phyloP scores from a whole-genome alignment of 2,329 filamentous ascomycete genomes.

The Incumbomyces delicatus region DNA sequence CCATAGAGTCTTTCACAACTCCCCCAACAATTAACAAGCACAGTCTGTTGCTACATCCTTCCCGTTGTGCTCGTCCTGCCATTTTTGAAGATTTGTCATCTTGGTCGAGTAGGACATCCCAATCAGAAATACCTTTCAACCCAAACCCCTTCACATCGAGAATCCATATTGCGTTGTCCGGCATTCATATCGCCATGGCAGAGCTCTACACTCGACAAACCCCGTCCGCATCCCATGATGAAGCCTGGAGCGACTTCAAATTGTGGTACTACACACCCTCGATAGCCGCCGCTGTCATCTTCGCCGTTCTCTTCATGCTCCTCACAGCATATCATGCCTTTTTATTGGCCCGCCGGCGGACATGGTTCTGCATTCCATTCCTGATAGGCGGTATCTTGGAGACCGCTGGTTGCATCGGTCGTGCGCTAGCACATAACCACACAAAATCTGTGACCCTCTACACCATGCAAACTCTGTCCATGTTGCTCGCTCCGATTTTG shows the following conservation, averaged over 20 bases:
- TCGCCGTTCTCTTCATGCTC: constrained; percentile 23
- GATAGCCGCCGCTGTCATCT: constrained; percentile 19
- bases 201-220: background rate
- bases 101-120: no score
- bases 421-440: constrained; percentile 26
- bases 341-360: constrained; percentile 22
- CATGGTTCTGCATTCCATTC: constrained; percentile 28
- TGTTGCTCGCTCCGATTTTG: constrained; percentile 33
- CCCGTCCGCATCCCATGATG: background rate
- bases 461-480: constrained; percentile 30
- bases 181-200: background rate
- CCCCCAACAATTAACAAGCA: no score
- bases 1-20: no score
- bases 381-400: constrained; percentile 28
- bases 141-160: no score
- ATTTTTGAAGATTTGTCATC: no score
- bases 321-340: constrained; percentile 22
- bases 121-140: no score
- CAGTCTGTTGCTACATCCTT: no score
- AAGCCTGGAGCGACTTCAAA: constrained; percentile 1
- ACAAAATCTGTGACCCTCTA: constrained; percentile 23
- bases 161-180: no score
- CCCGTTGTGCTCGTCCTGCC: no score
- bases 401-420: constrained; percentile 28
- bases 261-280: constrained; percentile 24